Conservation (phyloP, 1,284 basidiomycete species). For the Porogramme epimiltina region DNA sequence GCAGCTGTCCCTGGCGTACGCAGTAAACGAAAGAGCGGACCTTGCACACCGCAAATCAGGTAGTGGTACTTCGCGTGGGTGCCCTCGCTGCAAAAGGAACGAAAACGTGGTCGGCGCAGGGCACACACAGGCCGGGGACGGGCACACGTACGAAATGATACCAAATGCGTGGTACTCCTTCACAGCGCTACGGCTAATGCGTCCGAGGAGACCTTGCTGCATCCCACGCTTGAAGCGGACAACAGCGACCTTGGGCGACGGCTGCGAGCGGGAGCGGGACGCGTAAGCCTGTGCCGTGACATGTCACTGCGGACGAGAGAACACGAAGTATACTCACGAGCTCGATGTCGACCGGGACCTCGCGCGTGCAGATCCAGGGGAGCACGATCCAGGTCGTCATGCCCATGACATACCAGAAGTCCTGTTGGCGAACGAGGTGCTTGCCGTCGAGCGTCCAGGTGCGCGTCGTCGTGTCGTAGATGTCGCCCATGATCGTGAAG, state of each 20-base stretch:
- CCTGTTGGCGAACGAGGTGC: constrained; percentile 63
- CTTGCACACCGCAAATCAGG: constrained; percentile 78
- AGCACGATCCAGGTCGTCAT: constrained; percentile 76
- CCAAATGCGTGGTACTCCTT: constrained; percentile 69
- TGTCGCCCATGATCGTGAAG: constrained; percentile 67
- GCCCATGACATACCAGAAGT: constrained; percentile 73
- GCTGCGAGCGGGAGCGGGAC: constrained; percentile 34
- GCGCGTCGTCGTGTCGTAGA: constrained; percentile 52
- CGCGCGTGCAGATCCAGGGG: constrained; percentile 76
- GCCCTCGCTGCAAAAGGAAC: constrained; percentile 73
- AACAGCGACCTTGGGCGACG: constrained; percentile 61
- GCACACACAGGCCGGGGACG: constrained; percentile 8
- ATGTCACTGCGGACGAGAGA: background rate
- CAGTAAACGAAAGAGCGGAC: constrained; percentile 28
- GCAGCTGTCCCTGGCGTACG: constrained; percentile 4
- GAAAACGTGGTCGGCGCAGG: constrained; percentile 14
- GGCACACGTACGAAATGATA: constrained; percentile 49
- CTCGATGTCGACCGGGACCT: constrained; percentile 74
- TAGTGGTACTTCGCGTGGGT: constrained; percentile 72
- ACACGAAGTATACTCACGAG: constrained; percentile 50
- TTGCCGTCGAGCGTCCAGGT: constrained; percentile 57
- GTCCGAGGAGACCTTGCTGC: constrained; percentile 62
- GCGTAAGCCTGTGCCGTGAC: constrained; percentile 4
- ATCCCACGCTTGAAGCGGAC: constrained; percentile 63
- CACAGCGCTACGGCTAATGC: constrained; percentile 55